Conservation (phyloP, 805 yeast genomes). For the Yarrowia phangngaensis region DNA sequence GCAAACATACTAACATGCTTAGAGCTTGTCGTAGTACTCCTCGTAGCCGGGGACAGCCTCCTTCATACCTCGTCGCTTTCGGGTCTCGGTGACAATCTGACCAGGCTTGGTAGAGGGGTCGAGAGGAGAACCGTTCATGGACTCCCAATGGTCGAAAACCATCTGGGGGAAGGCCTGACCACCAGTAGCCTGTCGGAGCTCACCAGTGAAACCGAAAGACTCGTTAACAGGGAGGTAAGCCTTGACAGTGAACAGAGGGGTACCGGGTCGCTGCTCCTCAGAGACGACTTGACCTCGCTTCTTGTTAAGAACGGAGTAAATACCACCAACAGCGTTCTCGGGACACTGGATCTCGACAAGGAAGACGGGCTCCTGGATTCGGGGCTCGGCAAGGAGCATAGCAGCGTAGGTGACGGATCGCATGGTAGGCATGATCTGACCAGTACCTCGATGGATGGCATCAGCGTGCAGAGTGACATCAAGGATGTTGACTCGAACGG, state of each 20-base stretch:
- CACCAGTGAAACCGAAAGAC: constrained; percentile 99
- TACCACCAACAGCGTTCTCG: constrained; percentile 99
- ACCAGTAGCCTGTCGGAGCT: constrained; percentile 99
- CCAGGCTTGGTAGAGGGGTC: constrained; percentile 78
- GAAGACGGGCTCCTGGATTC: constrained; percentile 98
- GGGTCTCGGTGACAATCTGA: constrained; percentile 59
- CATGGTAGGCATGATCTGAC: constrained; percentile 99
- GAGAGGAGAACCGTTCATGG: constrained; percentile 86
- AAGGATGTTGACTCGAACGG: constrained; percentile 94
- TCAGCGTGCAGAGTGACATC: constrained; percentile 99
- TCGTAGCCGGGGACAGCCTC: constrained; percentile 98
- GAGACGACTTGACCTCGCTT: constrained; percentile 88
- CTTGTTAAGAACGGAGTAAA: constrained; percentile 98
- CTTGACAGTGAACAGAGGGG: constrained; percentile 99
- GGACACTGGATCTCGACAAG: constrained; percentile 99
- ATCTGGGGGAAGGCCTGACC: constrained; percentile 99
- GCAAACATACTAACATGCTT: constrained; percentile 32
- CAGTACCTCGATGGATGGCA: constrained; percentile 99
- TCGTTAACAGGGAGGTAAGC: constrained; percentile 99
- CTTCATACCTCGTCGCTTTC: constrained; percentile 97
- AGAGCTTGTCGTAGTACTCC: constrained; percentile 76
- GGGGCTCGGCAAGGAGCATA: constrained; percentile 96
- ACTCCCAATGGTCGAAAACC: constrained; percentile 98
- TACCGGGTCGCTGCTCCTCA: constrained; percentile 99
- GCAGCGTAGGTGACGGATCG: constrained; percentile 99